Percentiles rank a stretch among this genome's conserved stretches.
Evolutionary conservation across 345 rosid genomes (phyloP).

Genomic region (Cardamine occulta): DNA sequence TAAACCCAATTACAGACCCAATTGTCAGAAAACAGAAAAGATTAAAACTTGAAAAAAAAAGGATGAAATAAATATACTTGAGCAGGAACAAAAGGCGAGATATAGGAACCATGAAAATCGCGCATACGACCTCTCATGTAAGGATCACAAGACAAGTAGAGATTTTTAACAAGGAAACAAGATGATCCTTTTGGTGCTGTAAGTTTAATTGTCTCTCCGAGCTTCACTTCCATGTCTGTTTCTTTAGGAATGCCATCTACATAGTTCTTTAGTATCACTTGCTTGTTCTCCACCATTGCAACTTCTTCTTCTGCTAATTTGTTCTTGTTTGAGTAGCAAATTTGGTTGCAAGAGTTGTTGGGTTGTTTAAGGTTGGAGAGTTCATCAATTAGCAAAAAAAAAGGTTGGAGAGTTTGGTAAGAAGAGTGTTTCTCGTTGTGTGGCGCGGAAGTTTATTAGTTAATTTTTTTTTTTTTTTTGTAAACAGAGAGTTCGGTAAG

Average conservation of each 20-base stretch:
- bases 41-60: not conserved
- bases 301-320: constrained; percentile 24
- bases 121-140: constrained; percentile 58
- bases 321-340: not conserved
- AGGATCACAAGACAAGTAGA: constrained; percentile 62
- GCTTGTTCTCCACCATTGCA: constrained; percentile 42
- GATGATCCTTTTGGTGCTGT: constrained; percentile 44
- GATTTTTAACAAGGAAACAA: constrained; percentile 50
- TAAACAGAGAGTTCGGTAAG: too few species aligned
- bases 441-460: too few species aligned
- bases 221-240: constrained; percentile 44
- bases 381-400: not conserved
- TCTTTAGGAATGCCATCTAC: constrained; percentile 45
- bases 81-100: constrained; percentile 50
- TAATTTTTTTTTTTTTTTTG: too few species aligned
- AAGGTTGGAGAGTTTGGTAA: constrained; percentile 32
- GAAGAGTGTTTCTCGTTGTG: constrained; percentile 29
- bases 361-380: constrained; percentile 5
- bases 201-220: constrained; percentile 35
- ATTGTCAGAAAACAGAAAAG: not conserved
- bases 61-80: constrained; percentile 38
- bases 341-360: too few species aligned
- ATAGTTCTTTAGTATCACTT: constrained; percentile 46
- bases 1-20: not conserved
- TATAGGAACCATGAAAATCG: constrained; percentile 37